Evolutionary conservation across 495 filamentous ascomycete species (phyloP).

Genomic region (Pyrenopolyporus hunteri): DNA sequence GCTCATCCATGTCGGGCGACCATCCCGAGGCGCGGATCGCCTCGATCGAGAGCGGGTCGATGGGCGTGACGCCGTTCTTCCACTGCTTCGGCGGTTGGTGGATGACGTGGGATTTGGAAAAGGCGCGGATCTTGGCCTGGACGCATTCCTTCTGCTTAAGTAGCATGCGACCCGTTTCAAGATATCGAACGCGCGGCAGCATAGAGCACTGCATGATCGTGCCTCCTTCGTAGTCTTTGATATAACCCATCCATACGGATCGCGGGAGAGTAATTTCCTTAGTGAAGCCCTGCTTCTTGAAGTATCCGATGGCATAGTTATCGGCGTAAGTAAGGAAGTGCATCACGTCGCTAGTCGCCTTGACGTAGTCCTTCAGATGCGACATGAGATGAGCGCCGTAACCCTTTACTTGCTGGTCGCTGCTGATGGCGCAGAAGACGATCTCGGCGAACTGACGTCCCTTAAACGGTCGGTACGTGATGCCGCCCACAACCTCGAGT

Average conservation of each 20-base stretch:
- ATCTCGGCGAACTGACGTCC: conserved; percentile 95
- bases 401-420: conserved; percentile 97
- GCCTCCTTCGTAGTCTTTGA: conserved; percentile 98
- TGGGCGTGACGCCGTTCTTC: conserved; percentile 71
- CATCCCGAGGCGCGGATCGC: conserved; percentile 90
- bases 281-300: conserved; percentile 98
- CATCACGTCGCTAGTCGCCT: conserved; percentile 95
- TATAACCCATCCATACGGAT: conserved; percentile 97
- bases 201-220: conserved; percentile 99
- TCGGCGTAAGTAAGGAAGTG: conserved; percentile 99
- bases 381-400: conserved; percentile 98
- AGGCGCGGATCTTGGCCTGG: conserved; percentile 90
- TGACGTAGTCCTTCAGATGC: conserved; percentile 98
- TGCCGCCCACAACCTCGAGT: conserved; percentile 91
- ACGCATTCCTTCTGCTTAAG: conserved; percentile 96
- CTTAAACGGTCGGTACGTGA: conserved; percentile 96
- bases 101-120: conserved; percentile 85
- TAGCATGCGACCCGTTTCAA: conserved; percentile 93
- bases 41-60: conserved; percentile 81
- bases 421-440: conserved; percentile 97
- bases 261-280: conserved; percentile 95
- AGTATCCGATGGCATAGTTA: conserved; percentile 98
- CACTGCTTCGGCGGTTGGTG: conserved; percentile 86
- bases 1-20: conserved; percentile 96
- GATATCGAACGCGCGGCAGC: conserved; percentile 92